These are phyloP conservation scores for Solanum arcanum DNA, from an alignment of 257 asterid genomes.

Conservation along the genomic window DNA sequence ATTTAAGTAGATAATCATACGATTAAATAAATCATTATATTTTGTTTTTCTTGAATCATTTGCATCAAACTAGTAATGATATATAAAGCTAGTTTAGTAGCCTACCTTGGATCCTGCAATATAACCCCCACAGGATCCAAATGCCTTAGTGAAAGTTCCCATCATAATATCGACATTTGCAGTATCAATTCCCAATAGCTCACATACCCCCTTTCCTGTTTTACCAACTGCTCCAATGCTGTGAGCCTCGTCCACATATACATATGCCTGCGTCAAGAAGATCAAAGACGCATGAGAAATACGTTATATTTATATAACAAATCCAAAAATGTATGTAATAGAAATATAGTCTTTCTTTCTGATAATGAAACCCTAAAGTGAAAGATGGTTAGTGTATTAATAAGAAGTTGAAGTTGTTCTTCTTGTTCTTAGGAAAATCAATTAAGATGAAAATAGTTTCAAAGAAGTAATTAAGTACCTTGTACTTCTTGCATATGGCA, in stretches of 20 bases:
- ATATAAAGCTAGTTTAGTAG: not conserved
- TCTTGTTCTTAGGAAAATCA: not conserved
- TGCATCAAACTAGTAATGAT: not conserved
- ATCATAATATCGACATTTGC: slow-evolving; percentile 91
- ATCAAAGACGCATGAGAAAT: not conserved
- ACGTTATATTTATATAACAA: not conserved
- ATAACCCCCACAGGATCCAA: slow-evolving; percentile 98
- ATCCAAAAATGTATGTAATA: not conserved
- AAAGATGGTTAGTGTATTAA: not conserved
- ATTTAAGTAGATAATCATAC: no score
- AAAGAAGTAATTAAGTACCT: slow-evolving; percentile 29
- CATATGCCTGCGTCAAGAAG: slow-evolving; percentile 43
- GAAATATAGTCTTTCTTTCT: not conserved
- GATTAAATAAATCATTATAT: not conserved
- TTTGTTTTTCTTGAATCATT: not conserved
- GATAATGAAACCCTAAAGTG: not conserved
- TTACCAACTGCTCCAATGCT: slow-evolving; percentile 98
- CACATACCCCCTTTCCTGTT: slow-evolving; percentile 95
- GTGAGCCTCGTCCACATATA: slow-evolving; percentile 97
- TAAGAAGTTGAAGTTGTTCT: not conserved
- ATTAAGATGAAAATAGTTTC: not conserved
- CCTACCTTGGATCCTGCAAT: slow-evolving; percentile 91
- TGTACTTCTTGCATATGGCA: slow-evolving; percentile 87
- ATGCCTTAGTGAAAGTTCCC: slow-evolving; percentile 98
- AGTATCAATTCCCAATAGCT: slow-evolving; percentile 87